Conservation (phyloP, 202 grass and related monocot genomes). For the Saccharum hybrid region DNA sequence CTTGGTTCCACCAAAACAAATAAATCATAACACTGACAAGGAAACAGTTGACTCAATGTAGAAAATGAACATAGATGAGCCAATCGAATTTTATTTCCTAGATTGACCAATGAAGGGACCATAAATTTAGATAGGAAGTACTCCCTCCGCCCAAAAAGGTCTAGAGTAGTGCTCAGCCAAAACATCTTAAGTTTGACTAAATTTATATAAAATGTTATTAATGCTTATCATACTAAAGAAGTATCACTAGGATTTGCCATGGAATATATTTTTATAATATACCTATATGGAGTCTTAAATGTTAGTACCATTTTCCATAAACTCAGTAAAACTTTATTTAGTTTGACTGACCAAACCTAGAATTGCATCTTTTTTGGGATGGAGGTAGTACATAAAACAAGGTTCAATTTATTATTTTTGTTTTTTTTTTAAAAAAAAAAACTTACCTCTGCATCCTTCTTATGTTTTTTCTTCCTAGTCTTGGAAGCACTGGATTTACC, state of each 20-base stretch:
- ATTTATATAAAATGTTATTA: neutral
- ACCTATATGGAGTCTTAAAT: neutral
- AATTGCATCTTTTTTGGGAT: neutral
- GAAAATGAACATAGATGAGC: constrained; percentile 27
- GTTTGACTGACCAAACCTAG: neutral
- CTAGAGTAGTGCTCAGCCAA: neutral
- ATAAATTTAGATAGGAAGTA: constrained; percentile 11
- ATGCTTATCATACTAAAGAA: neutral
- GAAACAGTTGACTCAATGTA: constrained; percentile 17
- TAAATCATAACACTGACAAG: neutral
- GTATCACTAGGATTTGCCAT: neutral
- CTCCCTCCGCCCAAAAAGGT: neutral
- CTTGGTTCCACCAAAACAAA: neutral
- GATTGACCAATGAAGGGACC: neutral
- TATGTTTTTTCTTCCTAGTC: constrained; percentile 43
- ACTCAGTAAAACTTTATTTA: neutral
- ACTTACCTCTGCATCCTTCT: constrained; percentile 55
- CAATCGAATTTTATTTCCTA: neutral
- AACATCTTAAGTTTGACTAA: neutral
- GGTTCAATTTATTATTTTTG: neutral
- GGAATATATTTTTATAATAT: constrained; percentile 1
- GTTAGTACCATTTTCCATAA: neutral
- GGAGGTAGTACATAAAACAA: constrained; percentile 11
- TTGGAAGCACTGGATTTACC: constrained; percentile 35
- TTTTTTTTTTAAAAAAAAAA: too few species aligned